Evolutionary conservation across 768 basidiomycete species (phyloP).

Genomic region (Lentinula boryana): DNA sequence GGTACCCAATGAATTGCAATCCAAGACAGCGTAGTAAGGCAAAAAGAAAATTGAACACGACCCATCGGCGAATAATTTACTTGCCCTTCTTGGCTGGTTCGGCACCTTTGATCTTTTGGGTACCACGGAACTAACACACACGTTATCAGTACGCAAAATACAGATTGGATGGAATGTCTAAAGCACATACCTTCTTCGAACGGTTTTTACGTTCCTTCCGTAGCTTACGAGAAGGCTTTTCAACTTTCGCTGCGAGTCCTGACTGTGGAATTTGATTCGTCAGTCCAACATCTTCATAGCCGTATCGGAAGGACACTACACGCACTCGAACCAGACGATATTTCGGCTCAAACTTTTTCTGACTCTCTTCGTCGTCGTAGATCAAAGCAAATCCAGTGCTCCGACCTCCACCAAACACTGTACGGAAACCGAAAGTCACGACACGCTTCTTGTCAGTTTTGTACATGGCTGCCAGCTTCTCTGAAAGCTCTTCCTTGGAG

Average conservation of each 20-base stretch:
- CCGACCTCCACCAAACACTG: conserved; percentile 96
- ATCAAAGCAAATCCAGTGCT: conserved; percentile 97
- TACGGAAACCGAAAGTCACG: conserved; percentile 90
- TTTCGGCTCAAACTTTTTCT: conserved; percentile 97
- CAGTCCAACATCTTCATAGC: not conserved
- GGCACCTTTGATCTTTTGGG: conserved; percentile 90
- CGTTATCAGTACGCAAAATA: conserved; percentile 12
- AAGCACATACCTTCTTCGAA: conserved; percentile 82
- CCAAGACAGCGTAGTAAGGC: not conserved
- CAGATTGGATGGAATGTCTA: not conserved
- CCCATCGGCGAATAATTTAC: conserved; percentile 38
- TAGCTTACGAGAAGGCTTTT: conserved; percentile 92
- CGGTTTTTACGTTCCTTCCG: conserved; percentile 99
- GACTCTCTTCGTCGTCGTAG: conserved; percentile 92
- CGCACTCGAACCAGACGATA: conserved; percentile 91
- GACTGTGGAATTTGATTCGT: conserved; percentile 33
- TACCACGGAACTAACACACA: conserved; percentile 75
- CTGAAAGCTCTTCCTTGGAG: conserved; percentile 84
- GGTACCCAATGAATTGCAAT: conserved; percentile 2
- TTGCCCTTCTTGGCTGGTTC: conserved; percentile 92
- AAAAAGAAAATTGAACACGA: not conserved
- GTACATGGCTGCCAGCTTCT: conserved; percentile 90
- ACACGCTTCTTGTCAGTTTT: conserved; percentile 89
- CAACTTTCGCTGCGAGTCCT: conserved; percentile 69
- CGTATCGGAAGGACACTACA: conserved; percentile 11